A percentile compares a stretch with the other conserved stretches of the same genome.
phyloP scores from a whole-genome alignment of 192 early-diverging fungal species.

The Coemansia sp. region DNA sequence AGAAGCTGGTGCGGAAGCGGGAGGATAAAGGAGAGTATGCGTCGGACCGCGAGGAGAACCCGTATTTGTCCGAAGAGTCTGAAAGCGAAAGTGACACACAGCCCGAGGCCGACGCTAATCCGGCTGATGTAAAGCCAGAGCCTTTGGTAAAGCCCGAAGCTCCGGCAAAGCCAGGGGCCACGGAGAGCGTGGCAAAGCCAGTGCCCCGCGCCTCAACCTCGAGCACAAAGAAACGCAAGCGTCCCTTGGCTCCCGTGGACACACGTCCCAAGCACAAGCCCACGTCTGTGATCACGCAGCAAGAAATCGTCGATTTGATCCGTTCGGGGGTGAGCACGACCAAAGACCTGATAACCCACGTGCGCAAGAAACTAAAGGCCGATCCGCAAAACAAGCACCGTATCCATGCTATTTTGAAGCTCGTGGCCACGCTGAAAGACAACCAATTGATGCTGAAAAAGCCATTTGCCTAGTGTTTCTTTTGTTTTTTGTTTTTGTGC shows the following conservation, averaged over 20 bases:
- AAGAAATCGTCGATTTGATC: conserved; percentile 65
- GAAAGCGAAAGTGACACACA: conserved; percentile 31
- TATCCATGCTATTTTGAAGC: conserved; percentile 37
- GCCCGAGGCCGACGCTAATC: conserved; percentile 3
- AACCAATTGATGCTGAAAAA: conserved; percentile 35
- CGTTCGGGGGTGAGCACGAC: conserved; percentile 61
- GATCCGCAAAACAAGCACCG: conserved; percentile 44
- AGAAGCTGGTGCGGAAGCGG: conserved; percentile 63
- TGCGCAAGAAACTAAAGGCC: conserved; percentile 66
- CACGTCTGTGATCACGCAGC: conserved; percentile 56
- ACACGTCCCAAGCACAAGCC: too few relatives aligned
- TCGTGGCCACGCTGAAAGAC: background rate
- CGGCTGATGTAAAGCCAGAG: background rate
- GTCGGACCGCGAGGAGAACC: conserved; percentile 43
- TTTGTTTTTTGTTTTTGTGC: background rate
- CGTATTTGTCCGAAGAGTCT: conserved; percentile 42
- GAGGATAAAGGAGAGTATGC: conserved; percentile 56
- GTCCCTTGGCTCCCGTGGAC: conserved; percentile 17
- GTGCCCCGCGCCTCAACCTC: background rate
- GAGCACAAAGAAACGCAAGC: conserved; percentile 54
- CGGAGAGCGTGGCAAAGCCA: background rate
- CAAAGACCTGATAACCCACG: conserved; percentile 62
- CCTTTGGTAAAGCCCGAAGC: background rate
- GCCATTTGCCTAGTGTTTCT: background rate
- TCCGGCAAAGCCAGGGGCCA: too few relatives aligned